phyloP scores from a whole-genome alignment of 108 stramenopile genomes.

The Phaeodactylum tricornutum region DNA sequence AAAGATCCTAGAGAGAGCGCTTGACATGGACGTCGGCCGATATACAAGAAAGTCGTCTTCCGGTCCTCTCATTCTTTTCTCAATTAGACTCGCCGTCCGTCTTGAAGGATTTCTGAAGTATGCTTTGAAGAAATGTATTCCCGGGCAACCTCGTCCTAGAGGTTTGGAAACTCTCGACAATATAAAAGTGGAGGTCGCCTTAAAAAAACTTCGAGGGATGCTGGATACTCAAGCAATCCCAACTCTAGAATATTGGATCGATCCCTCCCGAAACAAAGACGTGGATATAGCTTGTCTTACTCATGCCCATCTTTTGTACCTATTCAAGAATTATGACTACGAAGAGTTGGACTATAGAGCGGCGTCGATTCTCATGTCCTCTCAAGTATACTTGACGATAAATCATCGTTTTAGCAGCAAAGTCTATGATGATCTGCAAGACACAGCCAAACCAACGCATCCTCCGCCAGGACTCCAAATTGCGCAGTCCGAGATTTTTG shows the following conservation, averaged over 20 bases:
- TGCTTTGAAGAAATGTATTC: slow-evolving; percentile 70
- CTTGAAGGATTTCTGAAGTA: slow-evolving; percentile 89
- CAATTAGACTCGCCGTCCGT: slow-evolving; percentile 88
- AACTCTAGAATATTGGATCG: slow-evolving; percentile 95
- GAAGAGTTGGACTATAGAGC: slow-evolving; percentile 87
- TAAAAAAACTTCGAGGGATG: slow-evolving; percentile 69
- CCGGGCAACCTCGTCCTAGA: slow-evolving; percentile 69
- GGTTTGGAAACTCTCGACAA: slow-evolving; percentile 80
- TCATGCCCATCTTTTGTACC: slow-evolving; percentile 93
- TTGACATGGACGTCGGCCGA: slow-evolving; percentile 91
- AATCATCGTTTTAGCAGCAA: slow-evolving; percentile 90
- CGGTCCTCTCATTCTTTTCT: slow-evolving; percentile 92
- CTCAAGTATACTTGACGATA: slow-evolving; percentile 95
- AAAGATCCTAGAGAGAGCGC: slow-evolving; percentile 85
- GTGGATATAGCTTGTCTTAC: slow-evolving; percentile 82
- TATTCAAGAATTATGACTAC: slow-evolving; percentile 93
- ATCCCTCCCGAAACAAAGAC: slow-evolving; percentile 68
- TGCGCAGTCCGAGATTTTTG: slow-evolving; percentile 93
- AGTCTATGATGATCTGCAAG: slow-evolving; percentile 88
- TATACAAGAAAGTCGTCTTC: slow-evolving; percentile 73
- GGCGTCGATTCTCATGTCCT: slow-evolving; percentile 86
- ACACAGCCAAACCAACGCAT: slow-evolving; percentile 71
- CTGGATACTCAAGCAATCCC: slow-evolving; percentile 85
- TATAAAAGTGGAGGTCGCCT: slow-evolving; percentile 56
- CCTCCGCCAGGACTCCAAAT: slow-evolving; percentile 90